A percentile compares a stretch with the other conserved stretches of the same genome.
Evolutionary conservation across 306 rosid species (phyloP).

Genomic region (Senna tora): DNA sequence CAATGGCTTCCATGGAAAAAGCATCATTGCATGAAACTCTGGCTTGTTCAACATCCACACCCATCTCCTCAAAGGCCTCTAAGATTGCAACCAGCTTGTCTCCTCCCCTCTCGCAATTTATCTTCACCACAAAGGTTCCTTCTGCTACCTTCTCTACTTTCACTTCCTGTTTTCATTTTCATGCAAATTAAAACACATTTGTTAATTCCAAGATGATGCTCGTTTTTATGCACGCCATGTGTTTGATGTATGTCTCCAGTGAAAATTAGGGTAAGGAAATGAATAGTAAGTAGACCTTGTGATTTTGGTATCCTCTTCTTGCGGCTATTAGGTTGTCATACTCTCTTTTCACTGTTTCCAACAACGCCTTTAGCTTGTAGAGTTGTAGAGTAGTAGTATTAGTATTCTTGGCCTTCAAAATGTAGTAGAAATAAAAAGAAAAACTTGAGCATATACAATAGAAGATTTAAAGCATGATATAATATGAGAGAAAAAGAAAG

Average conservation of each 20-base stretch:
- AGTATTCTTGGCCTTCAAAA: conserved; percentile 46
- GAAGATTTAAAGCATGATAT: neutral
- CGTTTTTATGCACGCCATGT: neutral
- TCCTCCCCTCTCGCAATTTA: conserved; percentile 63
- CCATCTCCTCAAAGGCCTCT: conserved; percentile 67
- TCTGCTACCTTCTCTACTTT: conserved; percentile 65
- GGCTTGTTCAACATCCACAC: conserved; percentile 66
- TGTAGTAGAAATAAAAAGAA: neutral
- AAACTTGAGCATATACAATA: conserved; percentile 17
- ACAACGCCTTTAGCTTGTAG: conserved; percentile 41
- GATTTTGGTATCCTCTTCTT: conserved; percentile 39
- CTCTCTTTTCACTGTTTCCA: conserved; percentile 50
- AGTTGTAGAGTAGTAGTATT: conserved; percentile 34
- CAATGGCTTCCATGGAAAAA: conserved; percentile 74
- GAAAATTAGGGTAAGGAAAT: neutral
- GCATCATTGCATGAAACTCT: conserved; percentile 65
- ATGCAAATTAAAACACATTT: neutral
- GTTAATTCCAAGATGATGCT: neutral
- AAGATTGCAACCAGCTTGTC: conserved; percentile 67
- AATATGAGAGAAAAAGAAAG: neutral
- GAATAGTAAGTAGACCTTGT: conserved; percentile 26
- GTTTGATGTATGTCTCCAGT: neutral
- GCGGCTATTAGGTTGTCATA: conserved; percentile 41
- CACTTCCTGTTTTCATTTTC: conserved; percentile 55
- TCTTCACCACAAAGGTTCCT: conserved; percentile 56